phyloP scores from a whole-genome alignment of 345 rosid species.

The Rhizophora mangle region DNA sequence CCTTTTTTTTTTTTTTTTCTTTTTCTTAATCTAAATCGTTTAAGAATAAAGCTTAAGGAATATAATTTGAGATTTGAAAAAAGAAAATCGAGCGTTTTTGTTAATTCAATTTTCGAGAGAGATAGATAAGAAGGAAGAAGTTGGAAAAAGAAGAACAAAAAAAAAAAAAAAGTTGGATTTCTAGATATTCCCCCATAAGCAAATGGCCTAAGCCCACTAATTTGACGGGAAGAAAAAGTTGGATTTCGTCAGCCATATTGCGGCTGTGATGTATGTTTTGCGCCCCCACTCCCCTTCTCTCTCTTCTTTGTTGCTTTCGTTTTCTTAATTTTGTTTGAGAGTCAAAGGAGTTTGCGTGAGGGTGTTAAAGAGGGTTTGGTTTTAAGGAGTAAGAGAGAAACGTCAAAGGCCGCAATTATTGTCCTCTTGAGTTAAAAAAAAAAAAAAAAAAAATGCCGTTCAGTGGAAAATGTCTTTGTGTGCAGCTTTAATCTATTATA shows the following conservation, averaged over 20 bases:
- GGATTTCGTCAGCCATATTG: slow-evolving; percentile 42
- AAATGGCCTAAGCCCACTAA: slow-evolving; percentile 37
- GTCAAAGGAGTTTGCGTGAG: slow-evolving; percentile 70
- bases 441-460: slow-evolving; percentile 30
- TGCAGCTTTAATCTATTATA: not conserved
- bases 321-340: slow-evolving; percentile 18
- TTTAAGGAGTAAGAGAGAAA: slow-evolving; percentile 32
- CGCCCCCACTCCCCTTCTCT: not conserved
- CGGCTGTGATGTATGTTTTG: slow-evolving; percentile 35
- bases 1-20: too few relatives aligned
- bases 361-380: slow-evolving; percentile 34
- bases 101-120: too few relatives aligned
- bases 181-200: slow-evolving; percentile 35
- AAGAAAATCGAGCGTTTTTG: too few relatives aligned
- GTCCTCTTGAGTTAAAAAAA: slow-evolving; percentile 32
- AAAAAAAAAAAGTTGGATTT: not conserved
- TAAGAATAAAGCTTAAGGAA: too few relatives aligned
- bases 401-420: slow-evolving; percentile 67
- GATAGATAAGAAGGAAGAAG: not conserved
- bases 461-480: slow-evolving; percentile 28
- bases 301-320: not conserved
- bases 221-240: slow-evolving; percentile 17
- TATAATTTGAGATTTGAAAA: too few relatives aligned
- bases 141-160: not conserved
- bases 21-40: too few relatives aligned